Conservation (phyloP, 306 rosid species). For the Neltuma alba region DNA sequence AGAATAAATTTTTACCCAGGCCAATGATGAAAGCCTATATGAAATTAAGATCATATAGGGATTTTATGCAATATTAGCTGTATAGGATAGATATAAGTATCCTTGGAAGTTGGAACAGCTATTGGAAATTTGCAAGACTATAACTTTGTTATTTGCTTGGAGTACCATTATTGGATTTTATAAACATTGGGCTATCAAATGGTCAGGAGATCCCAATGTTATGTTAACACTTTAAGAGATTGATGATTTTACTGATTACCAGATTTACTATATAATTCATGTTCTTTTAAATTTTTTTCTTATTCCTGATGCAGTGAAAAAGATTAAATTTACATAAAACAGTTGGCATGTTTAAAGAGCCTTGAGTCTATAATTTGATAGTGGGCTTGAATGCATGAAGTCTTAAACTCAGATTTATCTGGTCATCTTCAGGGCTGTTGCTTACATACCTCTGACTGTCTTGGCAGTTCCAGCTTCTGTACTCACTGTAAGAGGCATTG, state of each 20-base stretch:
- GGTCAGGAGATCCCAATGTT: background rate
- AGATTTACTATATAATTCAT: background rate
- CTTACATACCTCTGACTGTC: conserved; percentile 86
- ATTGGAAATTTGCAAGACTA: background rate
- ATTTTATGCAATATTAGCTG: background rate
- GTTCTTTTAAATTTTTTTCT: conserved; percentile 18
- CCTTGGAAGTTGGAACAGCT: background rate
- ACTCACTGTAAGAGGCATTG: conserved; percentile 66
- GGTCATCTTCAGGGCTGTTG: conserved; percentile 65
- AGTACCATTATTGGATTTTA: background rate
- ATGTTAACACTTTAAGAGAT: background rate
- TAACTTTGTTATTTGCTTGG: background rate
- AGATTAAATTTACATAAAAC: background rate
- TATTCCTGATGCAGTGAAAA: conserved; percentile 9
- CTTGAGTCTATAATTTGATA: background rate
- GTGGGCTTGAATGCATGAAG: conserved; percentile 13
- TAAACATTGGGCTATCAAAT: background rate
- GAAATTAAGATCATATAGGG: background rate
- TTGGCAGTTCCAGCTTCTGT: conserved; percentile 94
- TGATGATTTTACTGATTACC: background rate
- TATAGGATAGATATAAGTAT: background rate
- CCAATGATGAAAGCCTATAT: background rate
- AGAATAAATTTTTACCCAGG: background rate
- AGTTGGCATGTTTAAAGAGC: background rate
- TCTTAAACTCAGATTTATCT: conserved; percentile 18